phyloP scores from a whole-genome alignment of 352 stramenopile species.

The Phytophthora vignae region DNA sequence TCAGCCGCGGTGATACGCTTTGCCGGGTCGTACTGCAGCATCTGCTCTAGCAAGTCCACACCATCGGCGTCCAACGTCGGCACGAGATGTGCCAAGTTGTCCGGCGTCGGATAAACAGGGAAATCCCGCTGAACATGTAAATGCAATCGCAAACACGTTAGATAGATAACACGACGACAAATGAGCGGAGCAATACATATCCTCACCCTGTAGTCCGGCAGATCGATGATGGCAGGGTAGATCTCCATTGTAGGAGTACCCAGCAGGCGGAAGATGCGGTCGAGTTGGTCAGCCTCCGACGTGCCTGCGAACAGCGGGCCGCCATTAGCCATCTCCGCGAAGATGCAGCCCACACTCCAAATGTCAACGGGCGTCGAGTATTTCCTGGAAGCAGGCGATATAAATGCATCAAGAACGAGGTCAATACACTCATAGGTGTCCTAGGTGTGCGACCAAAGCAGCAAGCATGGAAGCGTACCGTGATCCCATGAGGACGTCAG shows the following conservation, averaged over 20 bases:
- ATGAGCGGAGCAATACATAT: neutral
- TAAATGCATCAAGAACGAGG: neutral
- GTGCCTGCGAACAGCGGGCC: conserved; percentile 96
- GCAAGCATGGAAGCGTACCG: conserved; percentile 47
- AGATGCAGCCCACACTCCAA: conserved; percentile 99
- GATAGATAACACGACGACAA: neutral
- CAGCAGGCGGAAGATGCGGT: conserved; percentile 98
- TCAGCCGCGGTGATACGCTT: conserved; percentile 95
- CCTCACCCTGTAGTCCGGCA: conserved; percentile 96
- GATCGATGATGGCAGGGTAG: conserved; percentile 96
- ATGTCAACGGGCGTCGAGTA: conserved; percentile 99
- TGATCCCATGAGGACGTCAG: conserved; percentile 98
- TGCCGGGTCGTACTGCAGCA: conserved; percentile 89
- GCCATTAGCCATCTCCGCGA: conserved; percentile 96
- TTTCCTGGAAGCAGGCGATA: conserved; percentile 64
- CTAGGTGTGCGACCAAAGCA: neutral
- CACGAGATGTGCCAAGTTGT: conserved; percentile 91
- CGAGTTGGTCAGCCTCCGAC: conserved; percentile 97
- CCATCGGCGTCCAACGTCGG: conserved; percentile 91
- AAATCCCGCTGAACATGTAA: conserved; percentile 82
- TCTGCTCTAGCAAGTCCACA: conserved; percentile 93
- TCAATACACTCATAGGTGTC: neutral
- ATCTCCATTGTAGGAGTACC: conserved; percentile 95
- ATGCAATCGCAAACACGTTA: conserved; percentile 16
- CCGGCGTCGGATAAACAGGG: conserved; percentile 90